A percentile compares a stretch with the other conserved stretches of the same genome.
Conservation (phyloP, 2,329 filamentous ascomycete species). For the Chaetomiaceae sp. region DNA sequence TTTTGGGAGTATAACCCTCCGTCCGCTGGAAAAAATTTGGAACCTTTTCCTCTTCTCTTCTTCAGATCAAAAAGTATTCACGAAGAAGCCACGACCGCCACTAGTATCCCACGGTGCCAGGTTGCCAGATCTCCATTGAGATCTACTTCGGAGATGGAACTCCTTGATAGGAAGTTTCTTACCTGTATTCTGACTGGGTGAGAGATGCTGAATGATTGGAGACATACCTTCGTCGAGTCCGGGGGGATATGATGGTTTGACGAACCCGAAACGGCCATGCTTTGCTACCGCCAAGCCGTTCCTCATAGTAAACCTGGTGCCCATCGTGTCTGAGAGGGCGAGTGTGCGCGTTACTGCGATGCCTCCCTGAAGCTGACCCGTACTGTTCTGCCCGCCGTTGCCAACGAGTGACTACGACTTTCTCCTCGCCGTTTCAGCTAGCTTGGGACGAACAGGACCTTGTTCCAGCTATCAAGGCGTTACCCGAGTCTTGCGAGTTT, state of each 20-base stretch:
- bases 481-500: too few species aligned
- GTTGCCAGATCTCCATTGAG: slow-evolving; percentile 51
- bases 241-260: not conserved
- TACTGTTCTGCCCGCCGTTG: too few species aligned
- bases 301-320: too few species aligned
- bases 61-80: slow-evolving; percentile 57
- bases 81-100: slow-evolving; percentile 59
- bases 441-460: too few species aligned
- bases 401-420: too few species aligned
- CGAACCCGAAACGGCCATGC: too few species aligned
- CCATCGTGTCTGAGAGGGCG: too few species aligned
- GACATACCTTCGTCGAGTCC: slow-evolving; percentile 35
- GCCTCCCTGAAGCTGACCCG: too few species aligned
- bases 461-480: too few species aligned
- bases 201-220: slow-evolving; percentile 56
- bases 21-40: slow-evolving; percentile 26
- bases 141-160: slow-evolving; percentile 52
- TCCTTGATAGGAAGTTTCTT: slow-evolving; percentile 60
- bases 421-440: too few species aligned
- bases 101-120: slow-evolving; percentile 51
- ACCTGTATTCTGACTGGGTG: slow-evolving; percentile 41
- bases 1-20: slow-evolving; percentile 12
- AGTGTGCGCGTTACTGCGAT: too few species aligned
- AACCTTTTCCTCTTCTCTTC: slow-evolving; percentile 41
- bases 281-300: too few species aligned